Evolutionary conservation across 208 protist genomes (phyloP), one percentile per base, ranked within the genome.

Genomic region (Porcisia hertigi): DNA sequence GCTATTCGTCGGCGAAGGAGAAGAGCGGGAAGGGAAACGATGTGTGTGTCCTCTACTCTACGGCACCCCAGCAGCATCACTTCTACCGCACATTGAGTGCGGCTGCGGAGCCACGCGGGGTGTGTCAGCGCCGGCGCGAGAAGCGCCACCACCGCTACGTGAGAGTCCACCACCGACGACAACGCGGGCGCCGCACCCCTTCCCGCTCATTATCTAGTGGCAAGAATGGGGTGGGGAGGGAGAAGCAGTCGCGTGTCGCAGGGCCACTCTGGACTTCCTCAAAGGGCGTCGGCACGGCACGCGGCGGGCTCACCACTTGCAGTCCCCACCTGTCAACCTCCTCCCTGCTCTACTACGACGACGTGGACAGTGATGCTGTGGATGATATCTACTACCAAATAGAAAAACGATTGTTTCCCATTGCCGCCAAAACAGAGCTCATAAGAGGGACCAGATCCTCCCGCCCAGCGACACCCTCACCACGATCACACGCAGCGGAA

Each of bases 301-400:
- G 23, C 12, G 43, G n/a, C 43, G 34, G 23, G 30, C 5, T 18
- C 64, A 43, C 11, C 43, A 7, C 45, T 11, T 58, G 70, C 72
- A 82, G 78, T 67, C 78, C 78, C 8, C 78, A 74, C 66, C 77
- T 88, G 63, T 88, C 84, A 41, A 83, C 81, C n/a, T 78, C 77
- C 8, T 85, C 80, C 11, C 65, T 88, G 20, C 74, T 88, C 47
- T 88, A 83, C 67, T 88, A 85, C 84, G 71, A 83, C 58, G 84
- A 88, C 64, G 77, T 88, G 16, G 75, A 82, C 77, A 79, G 65
- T 49, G 81, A 82, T 23, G 80, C 63, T 45, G 69, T 88, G 54
- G 76, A 80, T 60, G 73, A 79, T 36, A 73, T 86, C 14, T 73
- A 79, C 52, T 80, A 81, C 52, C 76, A 81, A 23, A 66, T 86